Base-by-base conservation (phyloP, 73 alveolate genomes). In the Paramecium sonneborni region DNA sequence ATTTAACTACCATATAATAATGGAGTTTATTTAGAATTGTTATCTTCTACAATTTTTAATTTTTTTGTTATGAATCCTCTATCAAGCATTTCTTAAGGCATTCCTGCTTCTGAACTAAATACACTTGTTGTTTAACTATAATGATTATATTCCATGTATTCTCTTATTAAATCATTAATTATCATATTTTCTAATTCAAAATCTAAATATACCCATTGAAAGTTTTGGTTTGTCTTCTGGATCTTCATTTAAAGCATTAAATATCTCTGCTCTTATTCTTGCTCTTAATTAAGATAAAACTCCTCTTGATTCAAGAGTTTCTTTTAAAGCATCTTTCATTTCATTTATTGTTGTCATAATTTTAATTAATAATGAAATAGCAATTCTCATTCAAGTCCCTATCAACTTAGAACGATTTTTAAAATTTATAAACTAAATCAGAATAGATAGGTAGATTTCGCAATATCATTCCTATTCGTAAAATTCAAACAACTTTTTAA, bases 161-260 rank as follows among this genome's bases (percentile, higher is more conserved):
- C 99, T 92, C 99, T 95, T 74, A 98, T 98, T 96, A 98, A 93
- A 57, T 97, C 99, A 96, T 98, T 98, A 28, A 98, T 98, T 8
- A 98, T 93, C 94, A 97, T 57, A 93, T 98, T 98, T 92, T 98
- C 99, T 85, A 96, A 79, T 79, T 79, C 55, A 79, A 79, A 79
- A 15, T 43, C 24, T 12, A 14, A 52, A 52, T 15, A 32, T 79
- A 79, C 90, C 90, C 90, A 79, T 92, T 8, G 99, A 89, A 24
- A 97, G 94, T 86, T 97, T 84, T 12, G 99, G 98, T 88, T 96
- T 97, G n/a, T 95, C 96, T 23, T 91, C 32, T n/a, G 97, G 95
- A 57, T 95, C 95, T 70, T 96, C 96, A 90, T 98, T 99, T 23
- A 98, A 88, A 30, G 99, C 98, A 48, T 96, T 95, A 92, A 97